Evolutionary conservation across 2,329 filamentous ascomycete species (phyloP), one percentile per base, ranked within the genome.

Genomic region (Hymenoscyphus occultus): DNA sequence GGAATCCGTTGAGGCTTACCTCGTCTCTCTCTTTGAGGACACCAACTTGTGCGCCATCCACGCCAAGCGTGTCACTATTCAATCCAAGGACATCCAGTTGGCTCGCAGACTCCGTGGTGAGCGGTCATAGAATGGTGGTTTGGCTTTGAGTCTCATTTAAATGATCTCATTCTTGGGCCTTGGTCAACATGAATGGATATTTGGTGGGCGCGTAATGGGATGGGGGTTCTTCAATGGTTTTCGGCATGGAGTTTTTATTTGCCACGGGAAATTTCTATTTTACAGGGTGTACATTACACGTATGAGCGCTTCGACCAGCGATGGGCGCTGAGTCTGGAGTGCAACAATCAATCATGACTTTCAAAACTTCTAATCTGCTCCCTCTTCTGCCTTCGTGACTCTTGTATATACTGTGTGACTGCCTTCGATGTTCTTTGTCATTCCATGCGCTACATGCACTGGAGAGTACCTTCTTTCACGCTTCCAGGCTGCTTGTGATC

Each of bases 41-140:
- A 97, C 94, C 83, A 98, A 98, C 85, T 84, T 73, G 97, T 98
- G 94, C 83, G 94, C 95, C 77, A 97, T 98, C 80, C 95, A 98
- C 83, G 94, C 95, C 82, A 98, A 98, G 89, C 93, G 95, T 84
- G 95, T 98, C 39, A 98, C 94, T 77, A 98, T 98, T 82, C 94
- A 94, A 68, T 69, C 67, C 35, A 72, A 74, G 65, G 71, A 72
- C 48, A 72, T 72, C 60, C 70, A 71, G 39, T 64, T 71, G 42
- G 69, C 64, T 76, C 91, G 95, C 74, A 91, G 95, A 77, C 92
- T 99, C 77, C 92, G 95, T 76, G 95, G 95, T 73, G 93, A 95
- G 85, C 90, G 91, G 80, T 93, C 92, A 84, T 94, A 87, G 86
- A 80, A n/a, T 68, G 32, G 19, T 56, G 68, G 67, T 58, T 54